Conservation (phyloP, 306 rosid species). For the Cucurbita moschata region DNA sequence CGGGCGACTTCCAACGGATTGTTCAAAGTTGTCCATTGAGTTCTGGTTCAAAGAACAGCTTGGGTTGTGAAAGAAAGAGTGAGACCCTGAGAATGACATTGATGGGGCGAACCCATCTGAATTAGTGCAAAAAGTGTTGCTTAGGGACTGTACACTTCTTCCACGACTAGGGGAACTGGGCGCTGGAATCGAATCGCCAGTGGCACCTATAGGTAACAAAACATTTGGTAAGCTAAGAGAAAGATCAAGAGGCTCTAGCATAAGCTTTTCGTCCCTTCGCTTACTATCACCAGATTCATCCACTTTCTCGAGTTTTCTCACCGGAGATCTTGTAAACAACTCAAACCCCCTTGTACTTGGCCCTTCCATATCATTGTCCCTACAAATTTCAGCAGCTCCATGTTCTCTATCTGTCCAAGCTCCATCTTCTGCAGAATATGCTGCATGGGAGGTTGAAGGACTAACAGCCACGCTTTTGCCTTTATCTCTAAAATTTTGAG, state of each 20-base stretch:
- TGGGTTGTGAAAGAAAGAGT: constrained; percentile 82
- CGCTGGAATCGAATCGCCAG: constrained; percentile 29
- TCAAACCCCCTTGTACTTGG: constrained; percentile 83
- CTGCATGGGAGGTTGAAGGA: constrained; percentile 22
- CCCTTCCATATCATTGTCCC: constrained; percentile 56
- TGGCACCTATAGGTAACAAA: constrained; percentile 72
- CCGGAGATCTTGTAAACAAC: constrained; percentile 71
- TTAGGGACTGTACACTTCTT: constrained; percentile 73
- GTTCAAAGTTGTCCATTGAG: constrained; percentile 68
- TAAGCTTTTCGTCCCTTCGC: constrained; percentile 40
- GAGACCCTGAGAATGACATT: constrained; percentile 89
- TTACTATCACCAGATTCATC: constrained; percentile 30
- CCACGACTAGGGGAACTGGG: constrained; percentile 86
- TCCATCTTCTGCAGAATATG: constrained; percentile 33
- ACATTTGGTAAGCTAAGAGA: constrained; percentile 93
- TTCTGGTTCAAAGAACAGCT: constrained; percentile 89
- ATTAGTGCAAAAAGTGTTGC: constrained; percentile 52
- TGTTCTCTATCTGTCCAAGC: constrained; percentile 41
- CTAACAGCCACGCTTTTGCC: constrained; percentile 58
- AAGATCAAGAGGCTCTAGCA: constrained; percentile 66
- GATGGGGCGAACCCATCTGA: constrained; percentile 93
- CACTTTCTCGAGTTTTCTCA: constrained; percentile 46
- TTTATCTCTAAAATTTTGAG: constrained; percentile 52
- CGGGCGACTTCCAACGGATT: constrained; percentile 89
- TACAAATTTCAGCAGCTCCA: constrained; percentile 25